Conservation (phyloP, 768 basidiomycete genomes). For the Suillus plorans region DNA sequence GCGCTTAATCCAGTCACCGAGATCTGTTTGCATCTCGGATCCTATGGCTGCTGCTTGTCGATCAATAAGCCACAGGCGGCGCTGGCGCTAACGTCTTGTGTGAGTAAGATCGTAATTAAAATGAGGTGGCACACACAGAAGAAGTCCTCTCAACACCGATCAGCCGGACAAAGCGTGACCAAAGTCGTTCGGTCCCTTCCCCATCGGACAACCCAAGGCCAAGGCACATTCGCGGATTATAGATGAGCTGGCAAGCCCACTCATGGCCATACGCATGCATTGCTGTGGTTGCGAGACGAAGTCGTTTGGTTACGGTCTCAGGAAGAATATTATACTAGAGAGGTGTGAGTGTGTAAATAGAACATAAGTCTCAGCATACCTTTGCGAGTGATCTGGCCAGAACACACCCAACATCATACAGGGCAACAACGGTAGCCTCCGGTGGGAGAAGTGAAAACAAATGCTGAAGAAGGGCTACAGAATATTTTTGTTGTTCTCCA, state of each 20-base stretch:
- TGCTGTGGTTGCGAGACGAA: conserved; percentile 32
- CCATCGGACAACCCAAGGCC: conserved; percentile 12
- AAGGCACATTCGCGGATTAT: conserved; percentile 23
- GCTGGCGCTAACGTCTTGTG: conserved; percentile 14
- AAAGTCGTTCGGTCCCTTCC: conserved; percentile 22
- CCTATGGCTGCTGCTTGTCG: conserved; percentile 29
- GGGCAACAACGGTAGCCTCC: conserved; percentile 26
- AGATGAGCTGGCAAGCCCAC: conserved; percentile 26
- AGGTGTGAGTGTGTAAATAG: background rate
- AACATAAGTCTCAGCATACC: conserved; percentile 22
- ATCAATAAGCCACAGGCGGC: conserved; percentile 36
- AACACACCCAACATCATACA: conserved; percentile 38
- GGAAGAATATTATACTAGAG: conserved; percentile 30
- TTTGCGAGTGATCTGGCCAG: conserved; percentile 21
- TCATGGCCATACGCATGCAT: conserved; percentile 42
- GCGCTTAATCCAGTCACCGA: conserved; percentile 34
- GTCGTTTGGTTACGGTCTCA: conserved; percentile 11
- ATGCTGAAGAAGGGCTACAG: conserved; percentile 32
- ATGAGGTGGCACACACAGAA: conserved; percentile 24
- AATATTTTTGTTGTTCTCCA: conserved; percentile 41
- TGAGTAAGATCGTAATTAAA: background rate
- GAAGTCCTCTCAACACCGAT: conserved; percentile 34
- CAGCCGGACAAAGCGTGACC: conserved; percentile 34
- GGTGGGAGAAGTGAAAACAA: conserved; percentile 31
- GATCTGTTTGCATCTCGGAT: conserved; percentile 22